These are phyloP conservation scores for Adansonia madagascariensis DNA, from an alignment of 441 rosid genomes.

Conservation along the genomic window DNA sequence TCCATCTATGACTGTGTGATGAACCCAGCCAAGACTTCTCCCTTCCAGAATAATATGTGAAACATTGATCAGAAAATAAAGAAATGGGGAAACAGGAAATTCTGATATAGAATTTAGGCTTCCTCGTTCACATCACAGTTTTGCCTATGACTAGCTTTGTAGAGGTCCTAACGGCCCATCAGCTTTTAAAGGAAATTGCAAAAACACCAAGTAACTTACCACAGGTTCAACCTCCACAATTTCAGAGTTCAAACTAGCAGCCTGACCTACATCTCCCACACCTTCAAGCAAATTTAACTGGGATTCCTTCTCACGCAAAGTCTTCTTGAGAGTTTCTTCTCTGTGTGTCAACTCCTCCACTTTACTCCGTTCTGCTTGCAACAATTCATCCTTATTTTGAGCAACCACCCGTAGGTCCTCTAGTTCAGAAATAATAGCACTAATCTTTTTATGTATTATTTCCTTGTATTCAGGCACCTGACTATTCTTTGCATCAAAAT, in stretches of 20 bases:
- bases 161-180: neutral
- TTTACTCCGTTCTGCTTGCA: conserved; percentile 78
- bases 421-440: conserved; percentile 60
- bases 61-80: conserved; percentile 1
- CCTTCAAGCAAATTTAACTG: conserved; percentile 62
- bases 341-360: conserved; percentile 69
- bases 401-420: conserved; percentile 58
- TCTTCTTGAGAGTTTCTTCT: conserved; percentile 68
- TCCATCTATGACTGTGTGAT: conserved; percentile 1
- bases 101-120: neutral
- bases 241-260: conserved; percentile 55
- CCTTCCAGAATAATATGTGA: neutral
- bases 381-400: conserved; percentile 63
- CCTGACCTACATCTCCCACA: conserved; percentile 45
- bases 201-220: conserved; percentile 54
- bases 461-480: conserved; percentile 62
- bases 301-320: conserved; percentile 70
- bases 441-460: conserved; percentile 60
- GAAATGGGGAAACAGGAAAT: neutral
- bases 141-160: neutral
- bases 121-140: neutral
- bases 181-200: neutral
- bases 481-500: conserved; percentile 46
- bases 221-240: conserved; percentile 85
- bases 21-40: neutral